Evolutionary conservation across 2,329 filamentous ascomycete species (phyloP).

Genomic region (Orbilia javanica): DNA sequence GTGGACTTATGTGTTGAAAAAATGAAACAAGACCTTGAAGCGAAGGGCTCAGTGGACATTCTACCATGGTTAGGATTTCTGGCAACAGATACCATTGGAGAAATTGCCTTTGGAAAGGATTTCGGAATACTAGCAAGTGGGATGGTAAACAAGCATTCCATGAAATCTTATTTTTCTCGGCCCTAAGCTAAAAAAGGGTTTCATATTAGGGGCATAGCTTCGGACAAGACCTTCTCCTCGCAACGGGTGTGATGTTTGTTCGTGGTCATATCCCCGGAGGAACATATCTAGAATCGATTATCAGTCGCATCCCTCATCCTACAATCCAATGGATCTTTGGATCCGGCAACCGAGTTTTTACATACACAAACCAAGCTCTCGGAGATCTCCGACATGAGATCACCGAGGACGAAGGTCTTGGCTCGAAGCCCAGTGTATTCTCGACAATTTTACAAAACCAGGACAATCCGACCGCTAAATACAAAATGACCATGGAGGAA

Average conservation of each 20-base stretch:
- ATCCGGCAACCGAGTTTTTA: not conserved
- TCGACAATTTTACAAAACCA: not conserved
- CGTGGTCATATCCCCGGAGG: constrained; percentile 16
- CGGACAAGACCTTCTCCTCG: not conserved
- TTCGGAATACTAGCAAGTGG: constrained; percentile 33
- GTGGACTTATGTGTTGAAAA: constrained; percentile 13
- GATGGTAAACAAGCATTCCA: constrained; percentile 12
- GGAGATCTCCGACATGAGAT: not conserved
- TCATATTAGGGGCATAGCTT: not conserved
- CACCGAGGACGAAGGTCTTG: not conserved
- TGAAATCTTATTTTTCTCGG: not conserved
- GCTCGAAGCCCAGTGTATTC: not conserved
- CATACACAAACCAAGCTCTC: constrained; percentile 1
- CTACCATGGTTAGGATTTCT: constrained; percentile 24
- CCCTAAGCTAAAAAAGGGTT: not conserved
- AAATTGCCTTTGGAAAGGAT: constrained; percentile 29
- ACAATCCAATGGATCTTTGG: constrained; percentile 22
- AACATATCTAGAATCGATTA: not conserved
- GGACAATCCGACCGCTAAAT: constrained; percentile 17
- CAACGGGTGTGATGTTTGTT: not conserved
- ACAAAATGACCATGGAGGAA: constrained; percentile 16
- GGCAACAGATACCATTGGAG: constrained; percentile 24
- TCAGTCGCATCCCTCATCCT: constrained; percentile 27
- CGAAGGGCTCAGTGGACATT: not conserved
- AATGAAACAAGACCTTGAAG: constrained; percentile 17